Percentiles rank a stretch among this genome's conserved stretches.
Evolutionary conservation across 768 basidiomycete species (phyloP).

Genomic region (Russula brevipes): DNA sequence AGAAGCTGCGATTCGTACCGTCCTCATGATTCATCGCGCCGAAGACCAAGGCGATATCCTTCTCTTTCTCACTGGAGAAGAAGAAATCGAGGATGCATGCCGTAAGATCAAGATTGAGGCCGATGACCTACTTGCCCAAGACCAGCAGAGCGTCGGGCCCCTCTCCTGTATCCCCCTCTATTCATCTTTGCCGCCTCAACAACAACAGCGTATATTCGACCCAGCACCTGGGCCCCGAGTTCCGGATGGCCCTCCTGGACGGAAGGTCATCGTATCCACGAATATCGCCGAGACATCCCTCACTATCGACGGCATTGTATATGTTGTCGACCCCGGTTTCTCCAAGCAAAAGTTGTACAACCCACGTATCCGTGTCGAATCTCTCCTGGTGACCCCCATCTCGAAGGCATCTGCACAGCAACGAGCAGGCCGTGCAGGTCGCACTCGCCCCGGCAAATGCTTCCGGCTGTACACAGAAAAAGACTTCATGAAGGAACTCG

Average conservation of each 20-base stretch:
- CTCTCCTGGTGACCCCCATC: conserved; percentile 87
- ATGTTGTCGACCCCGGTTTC: conserved; percentile 96
- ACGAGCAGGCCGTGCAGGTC: conserved; percentile 91
- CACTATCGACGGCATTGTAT: conserved; percentile 99
- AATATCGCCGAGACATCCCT: conserved; percentile 98
- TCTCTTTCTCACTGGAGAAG: conserved; percentile 95
- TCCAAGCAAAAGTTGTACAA: conserved; percentile 99
- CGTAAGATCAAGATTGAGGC: conserved; percentile 88
- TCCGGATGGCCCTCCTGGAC: conserved; percentile 70
- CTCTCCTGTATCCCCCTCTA: conserved; percentile 89
- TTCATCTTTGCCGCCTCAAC: conserved; percentile 88
- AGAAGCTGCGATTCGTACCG: conserved; percentile 93
- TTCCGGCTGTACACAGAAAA: conserved; percentile 96
- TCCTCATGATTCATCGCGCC: conserved; percentile 94
- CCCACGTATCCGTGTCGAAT: conserved; percentile 93
- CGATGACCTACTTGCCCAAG: conserved; percentile 70
- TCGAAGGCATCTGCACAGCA: conserved; percentile 97
- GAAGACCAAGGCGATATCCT: conserved; percentile 92
- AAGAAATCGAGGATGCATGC: conserved; percentile 97
- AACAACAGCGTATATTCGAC: conserved; percentile 97
- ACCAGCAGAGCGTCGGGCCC: conserved; percentile 75
- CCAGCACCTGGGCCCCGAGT: conserved; percentile 62
- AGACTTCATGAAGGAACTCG: conserved; percentile 92
- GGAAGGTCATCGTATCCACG: conserved; percentile 92
- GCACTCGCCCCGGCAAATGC: conserved; percentile 95